These are phyloP conservation scores for Medicago truncatula DNA, from an alignment of 306 rosid genomes.

Conservation along the genomic window DNA sequence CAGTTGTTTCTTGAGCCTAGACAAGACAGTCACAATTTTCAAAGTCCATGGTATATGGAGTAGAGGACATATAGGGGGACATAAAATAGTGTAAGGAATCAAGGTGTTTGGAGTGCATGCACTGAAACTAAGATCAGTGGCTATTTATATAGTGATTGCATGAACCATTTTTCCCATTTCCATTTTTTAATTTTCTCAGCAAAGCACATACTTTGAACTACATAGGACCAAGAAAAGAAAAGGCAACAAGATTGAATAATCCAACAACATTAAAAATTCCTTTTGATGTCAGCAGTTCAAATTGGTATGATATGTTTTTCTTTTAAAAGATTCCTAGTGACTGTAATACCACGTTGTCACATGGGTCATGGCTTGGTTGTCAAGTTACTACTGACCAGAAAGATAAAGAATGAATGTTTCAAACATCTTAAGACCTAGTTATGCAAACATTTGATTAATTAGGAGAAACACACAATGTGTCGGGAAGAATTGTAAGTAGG, in stretches of 20 bases:
- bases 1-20: slow-evolving; percentile 35
- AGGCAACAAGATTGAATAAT: neutral
- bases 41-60: slow-evolving; percentile 49
- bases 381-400: neutral
- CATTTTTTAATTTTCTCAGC: neutral
- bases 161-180: neutral
- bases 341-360: slow-evolving; percentile 22
- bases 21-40: slow-evolving; percentile 45
- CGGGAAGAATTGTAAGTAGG: no score
- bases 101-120: slow-evolving; percentile 46
- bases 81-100: slow-evolving; percentile 27
- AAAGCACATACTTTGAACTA: neutral
- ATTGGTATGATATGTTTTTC: neutral
- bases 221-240: slow-evolving; percentile 9
- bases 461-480: no score
- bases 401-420: no score
- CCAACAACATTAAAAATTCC: neutral
- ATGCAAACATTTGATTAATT: no score
- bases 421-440: no score
- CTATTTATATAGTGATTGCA: slow-evolving; percentile 37
- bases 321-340: slow-evolving; percentile 19
- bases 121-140: neutral
- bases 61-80: slow-evolving; percentile 25
- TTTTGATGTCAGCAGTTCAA: slow-evolving; percentile 35
- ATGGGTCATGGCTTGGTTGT: slow-evolving; percentile 1